Evolutionary conservation across 352 stramenopile species (phyloP), one percentile per base, ranked within the genome.

Genomic region (Pythium grandisporangium): DNA sequence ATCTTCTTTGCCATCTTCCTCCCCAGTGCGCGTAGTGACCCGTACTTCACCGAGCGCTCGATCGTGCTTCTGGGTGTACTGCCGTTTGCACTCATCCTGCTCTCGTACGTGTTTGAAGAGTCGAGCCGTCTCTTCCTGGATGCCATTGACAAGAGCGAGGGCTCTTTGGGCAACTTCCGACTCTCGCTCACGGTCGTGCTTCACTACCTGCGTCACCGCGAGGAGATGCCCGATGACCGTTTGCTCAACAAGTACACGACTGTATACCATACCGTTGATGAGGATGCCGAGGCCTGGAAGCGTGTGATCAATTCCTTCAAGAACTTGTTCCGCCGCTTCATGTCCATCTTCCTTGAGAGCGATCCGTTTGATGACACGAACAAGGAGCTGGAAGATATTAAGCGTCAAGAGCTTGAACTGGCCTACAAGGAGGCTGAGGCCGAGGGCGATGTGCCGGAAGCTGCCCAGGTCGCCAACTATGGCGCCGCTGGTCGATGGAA

Each of bases 1-100:
- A 88, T 92, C 30, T 92, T 93, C 70, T 93, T 93, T 53, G 70
- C 81, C n/a, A 89, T 92, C 46, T 93, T 92, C 51, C 45, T 93
- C 34, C 81, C 78, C 17, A 89, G 71, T 33, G 78, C 81, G 21
- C 73, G 72, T 5, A 63, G 60, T 38, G 78, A 84, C 45, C 61
- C 73, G 25, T 59, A 86, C 42, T 93, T 86, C 42, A 83, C 67
- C 21, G 36, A 87, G 22, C 80, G 80, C 23, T 60, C 77, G 3
- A 67, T 91, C 43, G 48, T 86, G 25, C 36, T 93, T 30, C 51
- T 93, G 12, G 73, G 58, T 0, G 43, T 82, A 21, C 54, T 93
- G 34, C 80, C 80, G 4, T 83, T 93, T 27, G 64, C 69, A 10
- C 67, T 93, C 37, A 80, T 93, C 26, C 53, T 85, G 40, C 55